Evolutionary conservation across 192 early-diverging fungal species (phyloP).

Genomic region (Linderina pennispora): DNA sequence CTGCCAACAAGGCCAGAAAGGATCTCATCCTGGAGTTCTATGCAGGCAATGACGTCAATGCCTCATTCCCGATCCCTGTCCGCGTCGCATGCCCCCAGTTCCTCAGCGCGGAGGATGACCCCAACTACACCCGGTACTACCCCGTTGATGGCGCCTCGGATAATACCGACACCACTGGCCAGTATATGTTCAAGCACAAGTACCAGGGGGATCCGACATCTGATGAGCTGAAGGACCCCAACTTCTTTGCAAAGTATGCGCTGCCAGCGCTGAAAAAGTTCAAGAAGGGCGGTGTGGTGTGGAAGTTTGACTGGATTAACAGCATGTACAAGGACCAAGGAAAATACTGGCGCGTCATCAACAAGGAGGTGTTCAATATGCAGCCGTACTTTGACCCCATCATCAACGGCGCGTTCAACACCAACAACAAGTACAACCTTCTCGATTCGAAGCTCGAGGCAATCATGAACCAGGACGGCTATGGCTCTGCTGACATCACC

Average conservation of each 20-base stretch:
- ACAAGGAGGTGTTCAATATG: conserved; percentile 57
- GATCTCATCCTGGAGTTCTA: conserved; percentile 23
- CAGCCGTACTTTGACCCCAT: conserved; percentile 37
- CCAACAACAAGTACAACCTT: conserved; percentile 14
- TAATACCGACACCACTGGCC: conserved; percentile 1
- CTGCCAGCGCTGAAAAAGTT: conserved; percentile 13
- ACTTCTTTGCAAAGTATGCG: conserved; percentile 6
- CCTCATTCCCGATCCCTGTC: conserved; percentile 52
- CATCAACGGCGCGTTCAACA: conserved; percentile 3
- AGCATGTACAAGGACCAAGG: conserved; percentile 31
- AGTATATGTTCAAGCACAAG: conserved; percentile 6
- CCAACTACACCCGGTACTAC: conserved; percentile 9
- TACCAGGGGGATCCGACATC: neutral
- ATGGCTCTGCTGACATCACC: conserved; percentile 7
- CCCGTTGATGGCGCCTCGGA: conserved; percentile 2
- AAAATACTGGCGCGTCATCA: conserved; percentile 47
- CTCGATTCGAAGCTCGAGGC: conserved; percentile 1
- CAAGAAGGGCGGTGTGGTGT: conserved; percentile 52
- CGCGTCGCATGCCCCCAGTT: conserved; percentile 48
- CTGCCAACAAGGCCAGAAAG: conserved; percentile 16
- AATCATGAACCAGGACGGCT: conserved; percentile 7
- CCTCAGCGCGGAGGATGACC: conserved; percentile 2
- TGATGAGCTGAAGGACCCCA: conserved; percentile 7
- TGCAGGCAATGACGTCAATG: conserved; percentile 24
- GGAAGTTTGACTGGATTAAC: conserved; percentile 41